Evolutionary conservation across 371 early-diverging fungal genomes (phyloP).

Genomic region (Mucor circinelloides): DNA sequence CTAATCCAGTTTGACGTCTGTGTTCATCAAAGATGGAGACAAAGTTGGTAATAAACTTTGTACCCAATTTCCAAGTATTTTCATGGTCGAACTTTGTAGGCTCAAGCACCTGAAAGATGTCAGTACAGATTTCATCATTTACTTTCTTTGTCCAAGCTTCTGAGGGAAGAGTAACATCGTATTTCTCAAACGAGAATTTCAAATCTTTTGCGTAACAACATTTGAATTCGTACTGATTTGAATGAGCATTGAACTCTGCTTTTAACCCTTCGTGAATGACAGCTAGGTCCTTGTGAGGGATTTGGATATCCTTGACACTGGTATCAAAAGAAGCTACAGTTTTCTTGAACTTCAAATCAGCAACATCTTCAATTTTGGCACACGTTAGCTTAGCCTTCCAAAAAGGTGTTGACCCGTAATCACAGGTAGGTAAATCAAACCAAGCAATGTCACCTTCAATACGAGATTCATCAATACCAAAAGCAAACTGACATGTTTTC

Average conservation of each 20-base stretch:
- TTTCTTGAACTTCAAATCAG: conserved; percentile 38
- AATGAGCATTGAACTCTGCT: not conserved
- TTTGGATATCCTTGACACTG: conserved; percentile 7
- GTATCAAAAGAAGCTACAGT: conserved; percentile 39
- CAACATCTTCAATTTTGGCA: conserved; percentile 33
- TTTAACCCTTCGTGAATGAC: not conserved
- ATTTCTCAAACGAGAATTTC: not conserved
- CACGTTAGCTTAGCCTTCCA: conserved; percentile 44
- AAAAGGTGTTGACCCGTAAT: conserved; percentile 40
- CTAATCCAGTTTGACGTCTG: not conserved
- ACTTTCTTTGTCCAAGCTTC: conserved; percentile 4
- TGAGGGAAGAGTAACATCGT: conserved; percentile 7
- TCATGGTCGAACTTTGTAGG: not conserved
- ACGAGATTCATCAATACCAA: conserved; percentile 38
- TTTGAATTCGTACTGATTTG: not conserved
- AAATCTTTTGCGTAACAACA: conserved; percentile 10
- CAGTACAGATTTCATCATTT: not conserved
- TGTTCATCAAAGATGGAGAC: not conserved
- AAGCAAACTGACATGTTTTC: not conserved
- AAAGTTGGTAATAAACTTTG: conserved; percentile 7
- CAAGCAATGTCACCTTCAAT: conserved; percentile 44
- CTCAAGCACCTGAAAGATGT: not conserved
- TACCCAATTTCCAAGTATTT: conserved; percentile 14
- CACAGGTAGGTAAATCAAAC: conserved; percentile 38
- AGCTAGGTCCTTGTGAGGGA: not conserved